Evolutionary conservation across 768 basidiomycete species (phyloP).

Genomic region (Phanerochaete carnosa): DNA sequence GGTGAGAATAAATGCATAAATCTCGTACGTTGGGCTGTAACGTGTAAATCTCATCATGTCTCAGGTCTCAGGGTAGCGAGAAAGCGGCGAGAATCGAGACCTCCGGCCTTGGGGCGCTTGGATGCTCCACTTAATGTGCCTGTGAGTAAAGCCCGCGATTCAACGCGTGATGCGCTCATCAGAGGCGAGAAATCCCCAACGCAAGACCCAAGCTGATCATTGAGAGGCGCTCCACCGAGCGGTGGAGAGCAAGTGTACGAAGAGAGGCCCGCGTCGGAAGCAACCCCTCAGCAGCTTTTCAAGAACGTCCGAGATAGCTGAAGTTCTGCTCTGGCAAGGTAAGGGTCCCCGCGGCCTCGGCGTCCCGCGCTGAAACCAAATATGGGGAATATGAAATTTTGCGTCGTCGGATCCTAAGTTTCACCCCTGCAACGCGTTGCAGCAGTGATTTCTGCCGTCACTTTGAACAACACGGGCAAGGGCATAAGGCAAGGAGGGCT

Average conservation of each 20-base stretch:
- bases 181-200: too few species aligned
- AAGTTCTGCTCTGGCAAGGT: too few species aligned
- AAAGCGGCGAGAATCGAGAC: too few species aligned
- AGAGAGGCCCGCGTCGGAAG: background rate
- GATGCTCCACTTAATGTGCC: too few species aligned
- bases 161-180: too few species aligned
- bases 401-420: background rate
- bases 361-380: background rate
- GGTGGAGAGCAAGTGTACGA: background rate
- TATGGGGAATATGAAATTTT: background rate
- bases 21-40: background rate
- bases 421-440: background rate
- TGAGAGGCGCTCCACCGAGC: background rate
- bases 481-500: background rate
- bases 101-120: too few species aligned
- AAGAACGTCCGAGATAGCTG: too few species aligned
- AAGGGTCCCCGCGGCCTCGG: background rate
- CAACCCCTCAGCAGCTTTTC: background rate
- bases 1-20: background rate
- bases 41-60: background rate
- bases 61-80: too few species aligned
- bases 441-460: background rate
- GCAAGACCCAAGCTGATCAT: background rate
- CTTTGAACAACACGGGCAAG: background rate
- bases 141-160: too few species aligned